A percentile compares a stretch with the other conserved stretches of the same genome.
These are phyloP conservation scores for Leishmania tropica DNA, from an alignment of 208 protist species.

Conservation along the genomic window DNA sequence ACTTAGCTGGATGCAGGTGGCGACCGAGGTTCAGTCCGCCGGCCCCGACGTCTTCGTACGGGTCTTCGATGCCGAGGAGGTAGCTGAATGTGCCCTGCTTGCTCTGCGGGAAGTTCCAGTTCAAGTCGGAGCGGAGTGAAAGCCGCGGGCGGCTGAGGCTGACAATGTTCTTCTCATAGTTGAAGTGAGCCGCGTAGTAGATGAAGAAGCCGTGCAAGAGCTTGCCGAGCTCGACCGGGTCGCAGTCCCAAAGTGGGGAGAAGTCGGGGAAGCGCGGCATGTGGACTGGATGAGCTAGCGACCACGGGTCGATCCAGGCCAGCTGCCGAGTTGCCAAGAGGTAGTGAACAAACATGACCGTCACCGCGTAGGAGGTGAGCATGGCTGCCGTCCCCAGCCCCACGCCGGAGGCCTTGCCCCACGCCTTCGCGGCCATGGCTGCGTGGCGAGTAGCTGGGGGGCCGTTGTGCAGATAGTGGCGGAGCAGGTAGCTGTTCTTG, in stretches of 20 bases:
- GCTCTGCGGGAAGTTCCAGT: constrained; percentile 82
- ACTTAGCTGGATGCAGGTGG: constrained; percentile 87
- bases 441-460: constrained; percentile 67
- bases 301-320: constrained; percentile 87
- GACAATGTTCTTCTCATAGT: constrained; percentile 81
- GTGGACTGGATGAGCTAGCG: constrained; percentile 83
- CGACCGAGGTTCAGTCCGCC: constrained; percentile 89
- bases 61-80: constrained; percentile 85
- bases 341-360: constrained; percentile 87
- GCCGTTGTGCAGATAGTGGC: constrained; percentile 80
- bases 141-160: constrained; percentile 77
- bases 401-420: constrained; percentile 89
- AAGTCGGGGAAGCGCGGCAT: constrained; percentile 88
- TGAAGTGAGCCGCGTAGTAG: constrained; percentile 84
- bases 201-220: constrained; percentile 89
- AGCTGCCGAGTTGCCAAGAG: constrained; percentile 79
- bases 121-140: constrained; percentile 59
- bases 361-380: constrained; percentile 91
- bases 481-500: constrained; percentile 91
- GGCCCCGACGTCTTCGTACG: constrained; percentile 85
- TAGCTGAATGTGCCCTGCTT: constrained; percentile 86
- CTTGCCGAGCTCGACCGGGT: constrained; percentile 66
- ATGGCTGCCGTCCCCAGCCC: constrained; percentile 80
- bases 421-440: constrained; percentile 88
- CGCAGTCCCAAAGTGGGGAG: constrained; percentile 71